Percentiles rank a stretch among this genome's conserved stretches.
These are phyloP conservation scores for Beauveria australis DNA, from an alignment of 2,329 filamentous ascomycete genomes.

Conservation along the genomic window DNA sequence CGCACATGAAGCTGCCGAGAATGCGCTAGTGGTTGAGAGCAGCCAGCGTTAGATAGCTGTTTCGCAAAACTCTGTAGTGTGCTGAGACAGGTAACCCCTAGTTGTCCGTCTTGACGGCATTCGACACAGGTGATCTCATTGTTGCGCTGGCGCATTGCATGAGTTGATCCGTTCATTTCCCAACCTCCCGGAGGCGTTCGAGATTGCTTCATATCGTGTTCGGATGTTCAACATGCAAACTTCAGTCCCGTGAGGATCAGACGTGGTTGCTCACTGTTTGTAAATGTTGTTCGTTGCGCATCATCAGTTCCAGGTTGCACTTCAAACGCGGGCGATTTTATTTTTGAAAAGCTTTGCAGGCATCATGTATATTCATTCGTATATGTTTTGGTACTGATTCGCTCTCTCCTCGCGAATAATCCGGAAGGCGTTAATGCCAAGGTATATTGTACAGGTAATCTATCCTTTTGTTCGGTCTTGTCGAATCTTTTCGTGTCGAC, in stretches of 20 bases:
- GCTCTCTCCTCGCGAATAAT: background rate
- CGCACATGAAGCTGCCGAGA: background rate
- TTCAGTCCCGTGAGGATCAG: background rate
- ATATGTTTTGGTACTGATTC: background rate
- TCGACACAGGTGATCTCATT: background rate
- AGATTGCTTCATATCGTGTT: background rate
- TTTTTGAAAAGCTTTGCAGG: background rate
- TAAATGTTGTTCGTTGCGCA: background rate
- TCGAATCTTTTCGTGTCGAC: background rate
- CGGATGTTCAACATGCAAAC: background rate
- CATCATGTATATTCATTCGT: background rate
- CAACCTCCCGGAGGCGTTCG: background rate
- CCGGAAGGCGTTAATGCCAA: background rate
- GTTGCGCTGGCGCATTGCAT: background rate
- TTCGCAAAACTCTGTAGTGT: background rate
- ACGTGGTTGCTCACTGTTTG: background rate
- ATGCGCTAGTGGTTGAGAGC: background rate
- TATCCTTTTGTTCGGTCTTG: background rate
- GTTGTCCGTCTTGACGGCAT: background rate
- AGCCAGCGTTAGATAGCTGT: background rate
- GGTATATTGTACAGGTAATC: constrained; percentile 9
- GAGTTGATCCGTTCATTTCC: background rate
- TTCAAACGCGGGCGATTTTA: background rate
- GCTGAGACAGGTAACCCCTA: background rate
- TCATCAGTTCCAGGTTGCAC: too few relatives aligned